A percentile compares a stretch with the other conserved stretches of the same genome.
Evolutionary conservation across 176 grass and related monocot species (phyloP).

Genomic region (Oryza punctata): DNA sequence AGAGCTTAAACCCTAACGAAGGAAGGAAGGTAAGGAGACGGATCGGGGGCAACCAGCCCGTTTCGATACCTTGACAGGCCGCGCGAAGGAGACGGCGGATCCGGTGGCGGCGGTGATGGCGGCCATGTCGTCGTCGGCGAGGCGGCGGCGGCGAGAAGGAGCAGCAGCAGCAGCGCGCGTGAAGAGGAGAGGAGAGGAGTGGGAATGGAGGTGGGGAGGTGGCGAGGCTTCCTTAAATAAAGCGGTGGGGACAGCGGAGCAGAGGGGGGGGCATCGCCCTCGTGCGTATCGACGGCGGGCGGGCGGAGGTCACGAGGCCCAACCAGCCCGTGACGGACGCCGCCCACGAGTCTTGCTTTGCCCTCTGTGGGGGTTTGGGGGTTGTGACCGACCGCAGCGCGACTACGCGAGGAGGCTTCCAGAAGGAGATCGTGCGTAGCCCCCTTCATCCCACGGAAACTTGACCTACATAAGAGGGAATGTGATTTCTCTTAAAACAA

Average conservation of each 20-base stretch:
- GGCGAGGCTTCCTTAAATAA: constrained; percentile 1
- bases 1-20: constrained; percentile 21
- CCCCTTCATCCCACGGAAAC: no score
- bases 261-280: constrained; percentile 27
- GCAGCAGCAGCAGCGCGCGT: neutral
- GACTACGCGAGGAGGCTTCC: no score
- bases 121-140: constrained; percentile 29
- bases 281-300: constrained; percentile 42
- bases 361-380: no score
- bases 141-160: neutral
- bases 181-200: neutral
- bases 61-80: constrained; percentile 42
- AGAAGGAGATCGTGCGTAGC: no score
- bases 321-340: constrained; percentile 18
- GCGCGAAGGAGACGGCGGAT: constrained; percentile 47
- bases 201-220: no score
- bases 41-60: neutral
- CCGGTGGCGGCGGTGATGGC: constrained; percentile 26
- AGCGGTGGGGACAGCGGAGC: constrained; percentile 18
- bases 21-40: no score
- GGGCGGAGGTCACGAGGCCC: constrained; percentile 53
- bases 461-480: no score
- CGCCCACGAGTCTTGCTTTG: neutral
- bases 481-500: no score
- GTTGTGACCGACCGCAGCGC: no score